Evolutionary conservation across 2,329 filamentous ascomycete genomes (phyloP).

Genomic region (Periconia sp.): DNA sequence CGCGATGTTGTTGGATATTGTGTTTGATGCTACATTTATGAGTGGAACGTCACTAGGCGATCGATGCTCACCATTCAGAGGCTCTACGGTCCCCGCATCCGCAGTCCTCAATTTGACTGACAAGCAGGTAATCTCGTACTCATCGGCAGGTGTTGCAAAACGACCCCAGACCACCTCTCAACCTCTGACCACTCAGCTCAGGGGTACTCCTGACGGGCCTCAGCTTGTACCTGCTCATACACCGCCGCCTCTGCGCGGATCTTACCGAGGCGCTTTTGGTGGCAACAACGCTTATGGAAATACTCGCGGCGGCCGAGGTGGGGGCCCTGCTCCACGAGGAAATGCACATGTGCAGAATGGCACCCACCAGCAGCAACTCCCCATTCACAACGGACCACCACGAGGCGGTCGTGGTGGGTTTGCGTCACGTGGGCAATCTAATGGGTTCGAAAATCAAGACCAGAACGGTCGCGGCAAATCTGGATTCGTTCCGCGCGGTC

Average conservation of each 20-base stretch:
- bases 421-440: slow-evolving; percentile 41
- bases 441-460: slow-evolving; percentile 32
- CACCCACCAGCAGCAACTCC: slow-evolving; percentile 41
- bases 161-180: slow-evolving; percentile 55
- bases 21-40: slow-evolving; percentile 97
- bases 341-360: slow-evolving; percentile 32
- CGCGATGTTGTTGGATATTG: slow-evolving; percentile 82
- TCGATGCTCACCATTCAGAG: slow-evolving; percentile 89
- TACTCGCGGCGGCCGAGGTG: slow-evolving; percentile 40
- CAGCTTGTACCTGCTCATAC: slow-evolving; percentile 64
- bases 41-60: slow-evolving; percentile 91
- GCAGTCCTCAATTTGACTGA: slow-evolving; percentile 87
- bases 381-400: slow-evolving; percentile 47
- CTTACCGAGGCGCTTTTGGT: slow-evolving; percentile 63
- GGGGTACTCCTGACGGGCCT: slow-evolving; percentile 62
- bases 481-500: slow-evolving; percentile 48
- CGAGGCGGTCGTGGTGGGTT: slow-evolving; percentile 47
- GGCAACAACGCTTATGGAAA: slow-evolving; percentile 50
- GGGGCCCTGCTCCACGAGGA: slow-evolving; percentile 40
- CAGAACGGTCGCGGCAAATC: slow-evolving; percentile 38
- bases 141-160: slow-evolving; percentile 64
- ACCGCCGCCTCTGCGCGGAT: slow-evolving; percentile 65
- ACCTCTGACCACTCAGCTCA: slow-evolving; percentile 60
- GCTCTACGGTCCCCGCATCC: slow-evolving; percentile 87
- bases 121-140: slow-evolving; percentile 76